These are phyloP conservation scores for Ophiostoma sp. DNA, from an alignment of 2,329 filamentous ascomycete genomes.

Conservation along the genomic window DNA sequence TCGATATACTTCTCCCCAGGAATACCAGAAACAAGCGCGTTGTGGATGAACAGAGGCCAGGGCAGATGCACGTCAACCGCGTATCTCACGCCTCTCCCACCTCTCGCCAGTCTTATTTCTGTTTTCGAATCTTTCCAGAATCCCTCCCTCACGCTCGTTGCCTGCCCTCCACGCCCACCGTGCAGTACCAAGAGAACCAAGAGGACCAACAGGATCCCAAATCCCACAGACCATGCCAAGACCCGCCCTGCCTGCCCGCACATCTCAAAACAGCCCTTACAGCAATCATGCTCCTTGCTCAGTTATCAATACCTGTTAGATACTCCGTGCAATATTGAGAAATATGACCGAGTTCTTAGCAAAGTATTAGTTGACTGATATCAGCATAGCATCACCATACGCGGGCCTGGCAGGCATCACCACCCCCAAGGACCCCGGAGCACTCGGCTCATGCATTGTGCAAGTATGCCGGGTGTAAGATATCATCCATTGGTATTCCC, in stretches of 20 bases:
- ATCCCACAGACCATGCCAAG: background rate
- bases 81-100: background rate
- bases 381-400: background rate
- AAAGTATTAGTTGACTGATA: background rate
- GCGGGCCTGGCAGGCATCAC: background rate
- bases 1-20: background rate
- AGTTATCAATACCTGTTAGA: background rate
- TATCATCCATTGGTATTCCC: background rate
- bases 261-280: background rate
- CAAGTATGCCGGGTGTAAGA: background rate
- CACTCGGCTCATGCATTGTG: background rate
- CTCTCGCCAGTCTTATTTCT: background rate
- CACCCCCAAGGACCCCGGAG: background rate
- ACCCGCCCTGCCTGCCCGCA: background rate
- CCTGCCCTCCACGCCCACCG: background rate
- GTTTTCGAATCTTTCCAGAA: slow-evolving; percentile 21
- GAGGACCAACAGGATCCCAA: background rate
- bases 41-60: background rate
- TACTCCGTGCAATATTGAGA: background rate
- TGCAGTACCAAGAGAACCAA: background rate
- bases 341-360: background rate
- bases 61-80: slow-evolving; percentile 13
- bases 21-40: background rate
- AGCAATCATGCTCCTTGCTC: background rate
- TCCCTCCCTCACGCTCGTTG: background rate